phyloP scores from a whole-genome alignment of 148 eudicot species.

The Suaeda aralocaspica region DNA sequence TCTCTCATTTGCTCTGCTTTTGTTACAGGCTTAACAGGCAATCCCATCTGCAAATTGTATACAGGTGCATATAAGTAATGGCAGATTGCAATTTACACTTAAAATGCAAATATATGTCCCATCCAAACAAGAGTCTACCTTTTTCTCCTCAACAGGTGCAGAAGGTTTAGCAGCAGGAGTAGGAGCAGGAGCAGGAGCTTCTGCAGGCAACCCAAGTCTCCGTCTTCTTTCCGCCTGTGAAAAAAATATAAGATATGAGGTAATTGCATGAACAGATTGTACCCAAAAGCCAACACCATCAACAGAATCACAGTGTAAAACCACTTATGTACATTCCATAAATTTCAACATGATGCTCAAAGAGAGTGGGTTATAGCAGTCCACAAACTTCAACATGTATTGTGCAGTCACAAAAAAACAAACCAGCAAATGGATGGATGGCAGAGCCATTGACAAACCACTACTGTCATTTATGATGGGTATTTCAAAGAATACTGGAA shows the following conservation, averaged over 20 bases:
- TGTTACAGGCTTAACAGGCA: slow-evolving; percentile 88
- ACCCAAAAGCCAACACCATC: background rate
- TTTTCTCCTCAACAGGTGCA: slow-evolving; percentile 83
- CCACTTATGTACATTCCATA: background rate
- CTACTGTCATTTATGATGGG: background rate
- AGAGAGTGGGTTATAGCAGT: too few species aligned
- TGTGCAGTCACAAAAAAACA: too few species aligned
- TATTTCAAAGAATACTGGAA: too few species aligned
- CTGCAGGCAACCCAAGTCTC: slow-evolving; percentile 90
- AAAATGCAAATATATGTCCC: background rate
- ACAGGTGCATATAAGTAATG: slow-evolving; percentile 11
- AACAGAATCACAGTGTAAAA: background rate
- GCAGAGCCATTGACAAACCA: too few species aligned
- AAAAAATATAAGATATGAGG: background rate
- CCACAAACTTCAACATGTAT: too few species aligned
- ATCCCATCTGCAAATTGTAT: slow-evolving; percentile 43
- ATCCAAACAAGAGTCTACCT: slow-evolving; percentile 40
- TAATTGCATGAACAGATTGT: background rate
- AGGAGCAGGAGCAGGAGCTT: slow-evolving; percentile 63
- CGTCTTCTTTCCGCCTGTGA: slow-evolving; percentile 94
- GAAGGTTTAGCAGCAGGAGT: slow-evolving; percentile 67
- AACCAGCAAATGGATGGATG: too few species aligned
- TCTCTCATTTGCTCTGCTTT: slow-evolving; percentile 97
- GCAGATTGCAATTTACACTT: background rate
- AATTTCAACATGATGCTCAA: background rate